phyloP scores from a whole-genome alignment of 495 filamentous ascomycete genomes.

The Astrocystis sublimbata region DNA sequence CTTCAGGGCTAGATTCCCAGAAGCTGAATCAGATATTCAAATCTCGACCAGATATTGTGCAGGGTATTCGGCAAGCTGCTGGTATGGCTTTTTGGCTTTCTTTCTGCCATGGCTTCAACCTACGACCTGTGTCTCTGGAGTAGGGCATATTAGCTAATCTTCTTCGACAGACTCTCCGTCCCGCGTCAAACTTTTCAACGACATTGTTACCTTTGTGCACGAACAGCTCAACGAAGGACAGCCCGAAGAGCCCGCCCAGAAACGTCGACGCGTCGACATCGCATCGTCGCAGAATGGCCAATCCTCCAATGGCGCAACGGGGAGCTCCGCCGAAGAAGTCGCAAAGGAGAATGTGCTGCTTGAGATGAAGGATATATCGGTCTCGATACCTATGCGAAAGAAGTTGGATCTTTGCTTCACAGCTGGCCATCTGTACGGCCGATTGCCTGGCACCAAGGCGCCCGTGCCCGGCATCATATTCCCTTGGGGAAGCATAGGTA shows the following conservation, averaged over 20 bases:
- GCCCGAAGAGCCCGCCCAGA: conserved; percentile 41
- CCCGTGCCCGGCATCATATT: conserved; percentile 68
- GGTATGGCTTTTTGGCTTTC: conserved; percentile 31
- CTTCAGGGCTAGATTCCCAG: conserved; percentile 43
- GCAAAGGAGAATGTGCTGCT: conserved; percentile 52
- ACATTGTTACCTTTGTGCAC: conserved; percentile 52
- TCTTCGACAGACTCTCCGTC: conserved; percentile 43
- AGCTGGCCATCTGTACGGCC: conserved; percentile 64
- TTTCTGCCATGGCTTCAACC: background rate
- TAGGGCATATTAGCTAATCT: conserved; percentile 20
- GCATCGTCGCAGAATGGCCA: conserved; percentile 32
- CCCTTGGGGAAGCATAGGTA: conserved; percentile 73
- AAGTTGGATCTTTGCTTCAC: conserved; percentile 83
- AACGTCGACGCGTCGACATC: conserved; percentile 53
- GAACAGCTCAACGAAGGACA: conserved; percentile 35
- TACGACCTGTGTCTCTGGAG: too few relatives aligned
- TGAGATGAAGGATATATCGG: conserved; percentile 70
- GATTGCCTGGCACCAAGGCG: conserved; percentile 61
- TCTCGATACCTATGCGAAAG: conserved; percentile 83
- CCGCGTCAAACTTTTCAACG: conserved; percentile 53
- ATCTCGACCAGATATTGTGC: conserved; percentile 46
- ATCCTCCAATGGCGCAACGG: conserved; percentile 25
- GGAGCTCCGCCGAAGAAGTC: conserved; percentile 34
- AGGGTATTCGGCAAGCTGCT: conserved; percentile 46
- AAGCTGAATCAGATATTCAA: conserved; percentile 46